A percentile compares a stretch with the other conserved stretches of the same genome.
These are phyloP conservation scores for Oidiodendron maius DNA, from an alignment of 495 filamentous ascomycete species.

Conservation along the genomic window DNA sequence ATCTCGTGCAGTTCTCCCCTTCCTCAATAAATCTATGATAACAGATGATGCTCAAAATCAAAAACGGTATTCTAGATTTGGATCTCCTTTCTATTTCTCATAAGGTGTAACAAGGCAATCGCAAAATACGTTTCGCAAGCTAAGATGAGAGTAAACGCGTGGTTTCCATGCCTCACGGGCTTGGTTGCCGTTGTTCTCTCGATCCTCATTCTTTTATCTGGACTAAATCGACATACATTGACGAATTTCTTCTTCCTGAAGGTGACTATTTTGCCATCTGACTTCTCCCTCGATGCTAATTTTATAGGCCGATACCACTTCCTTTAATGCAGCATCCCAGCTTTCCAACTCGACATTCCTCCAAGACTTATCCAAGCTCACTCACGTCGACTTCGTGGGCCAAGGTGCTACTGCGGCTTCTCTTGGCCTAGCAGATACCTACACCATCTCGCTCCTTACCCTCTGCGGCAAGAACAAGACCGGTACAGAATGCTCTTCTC, in stretches of 20 bases:
- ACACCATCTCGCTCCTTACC: conserved; percentile 23
- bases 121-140: too few species aligned
- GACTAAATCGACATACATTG: conserved; percentile 1
- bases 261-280: neutral
- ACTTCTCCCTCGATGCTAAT: conserved; percentile 1
- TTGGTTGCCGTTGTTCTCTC: neutral
- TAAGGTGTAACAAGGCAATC: too few species aligned
- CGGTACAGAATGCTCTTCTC: conserved; percentile 20
- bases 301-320: conserved; percentile 22
- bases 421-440: conserved; percentile 26
- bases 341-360: conserved; percentile 26
- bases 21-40: too few species aligned
- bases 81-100: too few species aligned
- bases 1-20: too few species aligned
- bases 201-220: conserved; percentile 2
- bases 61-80: too few species aligned
- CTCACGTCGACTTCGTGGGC: conserved; percentile 28
- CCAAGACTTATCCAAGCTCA: conserved; percentile 24
- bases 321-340: conserved; percentile 24
- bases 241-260: conserved; percentile 7
- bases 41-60: too few species aligned
- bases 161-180: too few species aligned
- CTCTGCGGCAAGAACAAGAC: neutral
- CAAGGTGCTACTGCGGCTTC: conserved; percentile 19
- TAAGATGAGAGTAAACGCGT: too few species aligned